Conservation (phyloP, 1,284 basidiomycete species). For the Jaminaea rosea region DNA sequence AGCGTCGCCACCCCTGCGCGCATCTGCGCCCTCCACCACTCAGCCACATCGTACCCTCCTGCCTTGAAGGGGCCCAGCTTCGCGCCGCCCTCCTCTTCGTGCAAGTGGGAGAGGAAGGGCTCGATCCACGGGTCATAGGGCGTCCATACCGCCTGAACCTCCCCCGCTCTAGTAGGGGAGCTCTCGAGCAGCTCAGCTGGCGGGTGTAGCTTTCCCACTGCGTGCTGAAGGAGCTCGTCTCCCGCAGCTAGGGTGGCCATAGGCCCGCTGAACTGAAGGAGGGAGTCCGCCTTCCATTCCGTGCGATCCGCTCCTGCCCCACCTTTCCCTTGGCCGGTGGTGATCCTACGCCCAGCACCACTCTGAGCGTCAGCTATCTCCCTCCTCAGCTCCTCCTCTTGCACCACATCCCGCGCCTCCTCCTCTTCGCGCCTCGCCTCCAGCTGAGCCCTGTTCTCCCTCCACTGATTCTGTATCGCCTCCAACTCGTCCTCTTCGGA, state of each 20-base stretch:
- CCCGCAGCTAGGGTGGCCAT: conserved; percentile 35
- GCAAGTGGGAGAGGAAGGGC: neutral
- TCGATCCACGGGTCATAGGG: neutral
- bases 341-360: conserved; percentile 4
- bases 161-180: neutral
- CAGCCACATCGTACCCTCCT: neutral
- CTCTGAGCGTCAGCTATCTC: conserved; percentile 15
- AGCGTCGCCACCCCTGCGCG: too few relatives aligned
- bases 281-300: conserved; percentile 25
- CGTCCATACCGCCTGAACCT: neutral
- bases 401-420: conserved; percentile 6
- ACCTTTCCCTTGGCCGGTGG: conserved; percentile 5
- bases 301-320: neutral
- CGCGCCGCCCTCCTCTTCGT: neutral
- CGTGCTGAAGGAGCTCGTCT: conserved; percentile 12
- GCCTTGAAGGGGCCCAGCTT: too few relatives aligned
- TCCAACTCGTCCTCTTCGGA: conserved; percentile 26
- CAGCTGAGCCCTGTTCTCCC: conserved; percentile 21
- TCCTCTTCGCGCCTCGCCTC: conserved; percentile 8
- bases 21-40: neutral
- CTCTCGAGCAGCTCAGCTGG: neutral
- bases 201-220: neutral
- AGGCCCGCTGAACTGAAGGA: conserved; percentile 35
- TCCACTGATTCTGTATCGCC: neutral
- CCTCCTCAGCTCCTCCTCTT: conserved; percentile 22